A percentile compares a stretch with the other conserved stretches of the same genome.
Conservation (phyloP, 2,329 filamentous ascomycete species). For the Aspergillus thermomutatus region DNA sequence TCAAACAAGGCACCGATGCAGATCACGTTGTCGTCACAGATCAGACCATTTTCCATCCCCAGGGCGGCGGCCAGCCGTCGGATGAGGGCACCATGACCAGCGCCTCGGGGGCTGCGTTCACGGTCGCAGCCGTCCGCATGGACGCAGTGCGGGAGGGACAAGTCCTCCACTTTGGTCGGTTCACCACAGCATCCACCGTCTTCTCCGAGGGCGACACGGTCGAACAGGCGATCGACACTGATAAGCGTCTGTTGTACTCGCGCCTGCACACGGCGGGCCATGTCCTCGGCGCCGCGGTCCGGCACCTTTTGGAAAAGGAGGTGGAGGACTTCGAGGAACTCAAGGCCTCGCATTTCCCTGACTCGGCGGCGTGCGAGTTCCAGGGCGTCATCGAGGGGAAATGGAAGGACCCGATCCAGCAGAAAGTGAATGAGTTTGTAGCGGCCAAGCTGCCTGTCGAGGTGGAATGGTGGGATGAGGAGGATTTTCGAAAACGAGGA, state of each 20-base stretch:
- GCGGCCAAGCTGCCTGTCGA: slow-evolving; percentile 55
- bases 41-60: slow-evolving; percentile 70
- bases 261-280: slow-evolving; percentile 72
- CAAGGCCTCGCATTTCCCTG: slow-evolving; percentile 70
- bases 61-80: slow-evolving; percentile 71
- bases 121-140: slow-evolving; percentile 57
- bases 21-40: slow-evolving; percentile 60
- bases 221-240: slow-evolving; percentile 57
- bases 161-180: slow-evolving; percentile 65
- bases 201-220: slow-evolving; percentile 48
- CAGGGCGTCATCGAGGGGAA: slow-evolving; percentile 62
- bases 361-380: slow-evolving; percentile 66
- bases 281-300: slow-evolving; percentile 66
- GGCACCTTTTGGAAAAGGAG: slow-evolving; percentile 52
- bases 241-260: slow-evolving; percentile 62
- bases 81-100: slow-evolving; percentile 59
- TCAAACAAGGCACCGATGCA: slow-evolving; percentile 53
- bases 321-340: slow-evolving; percentile 59
- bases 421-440: slow-evolving; percentile 58
- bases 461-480: slow-evolving; percentile 66
- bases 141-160: slow-evolving; percentile 49
- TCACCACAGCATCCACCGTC: slow-evolving; percentile 29
- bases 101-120: slow-evolving; percentile 39
- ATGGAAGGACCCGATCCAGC: slow-evolving; percentile 62
- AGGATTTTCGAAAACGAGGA: slow-evolving; percentile 55